Base-by-base conservation (phyloP, 2,329 filamentous ascomycete genomes). In the Hawksworthiomyces lignivorus region DNA sequence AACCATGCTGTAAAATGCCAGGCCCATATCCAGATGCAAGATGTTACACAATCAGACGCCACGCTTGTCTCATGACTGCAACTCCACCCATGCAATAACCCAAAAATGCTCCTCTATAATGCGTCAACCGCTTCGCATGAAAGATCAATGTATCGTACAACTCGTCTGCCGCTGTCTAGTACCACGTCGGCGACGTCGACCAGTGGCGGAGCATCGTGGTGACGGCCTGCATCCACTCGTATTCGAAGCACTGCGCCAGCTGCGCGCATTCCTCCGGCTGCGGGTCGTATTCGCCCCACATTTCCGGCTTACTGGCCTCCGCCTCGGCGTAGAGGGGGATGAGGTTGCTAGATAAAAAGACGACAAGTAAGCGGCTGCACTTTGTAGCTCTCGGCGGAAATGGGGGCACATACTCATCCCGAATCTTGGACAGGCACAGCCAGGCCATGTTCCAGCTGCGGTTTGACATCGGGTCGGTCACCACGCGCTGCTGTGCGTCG, bases 381-480 rank as follows among this genome's bases (percentile, higher is more conserved):
- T n/a, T n/a, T n/a, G n/a, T n/a, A n/a, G n/a, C n/a, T n/a, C n/a
- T n/a, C n/a, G n/a, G n/a, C n/a, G n/a, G n/a, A n/a, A n/a, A n/a
- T n/a, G n/a, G n/a, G n/a, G n/a, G n/a, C n/a, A 67, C 75, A 59
- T 63, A 82, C 79, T 81, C 77, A 43, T 77, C 73, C 18, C 70
- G 67, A 38, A 86, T 78, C 58, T 84, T 85, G 31, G 63, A 64
- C 9, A 87, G 62, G 24, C 83, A 77, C 34, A 87, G 63, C 82
- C 83, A 87, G 31, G 80, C 83, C 51, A 83, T 68, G 55, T 87
- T 88, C 82, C 84, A 87, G 56, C 81, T 86, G 19, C 78, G 71
- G 51, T 78, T 79, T 49, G 78, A 82, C 15, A 70, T 64, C 0
- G 80, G 80, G 48, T 87, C 83, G 21, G 63, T 65, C 41, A 72